Percentiles rank a stretch among this genome's conserved stretches.
These are phyloP conservation scores for Epichloe coenophiala DNA, from an alignment of 2,329 filamentous ascomycete species.

Conservation along the genomic window DNA sequence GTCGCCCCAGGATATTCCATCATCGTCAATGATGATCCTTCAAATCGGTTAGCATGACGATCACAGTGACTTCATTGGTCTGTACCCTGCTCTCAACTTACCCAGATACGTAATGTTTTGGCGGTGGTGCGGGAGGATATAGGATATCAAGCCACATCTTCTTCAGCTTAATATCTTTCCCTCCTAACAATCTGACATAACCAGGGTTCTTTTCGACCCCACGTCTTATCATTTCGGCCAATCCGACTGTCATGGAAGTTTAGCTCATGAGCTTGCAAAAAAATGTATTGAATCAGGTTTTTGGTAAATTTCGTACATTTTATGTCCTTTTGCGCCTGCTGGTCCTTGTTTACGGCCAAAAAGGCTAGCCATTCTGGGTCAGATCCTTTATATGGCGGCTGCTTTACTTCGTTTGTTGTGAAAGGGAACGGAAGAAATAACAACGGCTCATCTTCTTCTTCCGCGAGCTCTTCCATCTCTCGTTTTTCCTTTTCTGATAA, in stretches of 20 bases:
- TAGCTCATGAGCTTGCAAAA: not conserved
- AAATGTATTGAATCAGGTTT: not conserved
- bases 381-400: conserved; percentile 36
- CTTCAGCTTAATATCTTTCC: conserved; percentile 33
- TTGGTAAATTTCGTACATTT: conserved; percentile 23
- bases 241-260: conserved; percentile 11
- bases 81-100: conserved; percentile 21
- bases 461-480: conserved; percentile 25
- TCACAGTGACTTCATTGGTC: too few species aligned
- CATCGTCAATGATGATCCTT: conserved; percentile 37
- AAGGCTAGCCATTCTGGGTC: conserved; percentile 54
- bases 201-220: conserved; percentile 27
- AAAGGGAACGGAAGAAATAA: conserved; percentile 51
- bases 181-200: conserved; percentile 29
- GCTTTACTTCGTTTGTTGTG: conserved; percentile 34
- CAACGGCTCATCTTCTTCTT: conserved; percentile 29
- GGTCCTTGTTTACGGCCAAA: conserved; percentile 42
- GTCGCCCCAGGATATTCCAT: conserved; percentile 33
- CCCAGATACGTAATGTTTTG: conserved; percentile 46
- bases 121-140: conserved; percentile 45
- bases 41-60: conserved; percentile 1
- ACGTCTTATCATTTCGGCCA: conserved; percentile 21
- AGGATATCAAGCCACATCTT: conserved; percentile 48
- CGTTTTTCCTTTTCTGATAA: conserved; percentile 30
- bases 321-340: conserved; percentile 31